Conservation (phyloP, 208 protist species). For the Acanthamoeba healyi region DNA sequence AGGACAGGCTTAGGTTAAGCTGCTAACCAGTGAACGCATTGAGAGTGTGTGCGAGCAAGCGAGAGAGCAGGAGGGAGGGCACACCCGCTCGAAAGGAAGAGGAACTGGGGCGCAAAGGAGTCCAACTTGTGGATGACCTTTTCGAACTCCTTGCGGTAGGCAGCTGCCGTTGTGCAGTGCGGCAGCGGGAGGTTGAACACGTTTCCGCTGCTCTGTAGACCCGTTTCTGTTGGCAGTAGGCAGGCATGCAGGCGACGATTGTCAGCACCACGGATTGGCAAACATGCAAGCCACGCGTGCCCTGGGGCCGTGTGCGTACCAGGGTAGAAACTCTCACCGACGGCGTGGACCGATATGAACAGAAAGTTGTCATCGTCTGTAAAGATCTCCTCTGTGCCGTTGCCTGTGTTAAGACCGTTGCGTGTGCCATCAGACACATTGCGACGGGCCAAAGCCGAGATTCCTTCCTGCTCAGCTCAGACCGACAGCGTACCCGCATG, state of each 20-base stretch:
- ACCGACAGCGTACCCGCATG: conserved; percentile 5
- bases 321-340: conserved; percentile 82
- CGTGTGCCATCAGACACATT: neutral
- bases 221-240: conserved; percentile 2
- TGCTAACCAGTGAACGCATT: too few relatives aligned
- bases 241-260: too few relatives aligned
- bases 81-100: conserved; percentile 81
- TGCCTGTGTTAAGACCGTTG: conserved; percentile 80
- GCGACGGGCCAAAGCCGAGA: neutral
- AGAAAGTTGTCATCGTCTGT: conserved; percentile 82
- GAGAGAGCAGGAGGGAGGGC: neutral
- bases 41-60: neutral
- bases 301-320: neutral
- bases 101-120: conserved; percentile 78
- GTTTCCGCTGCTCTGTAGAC: conserved; percentile 26
- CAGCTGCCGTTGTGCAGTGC: neutral
- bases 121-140: conserved; percentile 77
- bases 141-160: conserved; percentile 73
- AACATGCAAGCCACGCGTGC: neutral
- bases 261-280: too few relatives aligned
- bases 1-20: too few relatives aligned
- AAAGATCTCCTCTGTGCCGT: conserved; percentile 85
- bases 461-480: neutral
- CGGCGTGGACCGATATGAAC: conserved; percentile 82
- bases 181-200: conserved; percentile 80